Base-by-base conservation (phyloP, 2,329 filamentous ascomycete species). In the Penicillium sp. region DNA sequence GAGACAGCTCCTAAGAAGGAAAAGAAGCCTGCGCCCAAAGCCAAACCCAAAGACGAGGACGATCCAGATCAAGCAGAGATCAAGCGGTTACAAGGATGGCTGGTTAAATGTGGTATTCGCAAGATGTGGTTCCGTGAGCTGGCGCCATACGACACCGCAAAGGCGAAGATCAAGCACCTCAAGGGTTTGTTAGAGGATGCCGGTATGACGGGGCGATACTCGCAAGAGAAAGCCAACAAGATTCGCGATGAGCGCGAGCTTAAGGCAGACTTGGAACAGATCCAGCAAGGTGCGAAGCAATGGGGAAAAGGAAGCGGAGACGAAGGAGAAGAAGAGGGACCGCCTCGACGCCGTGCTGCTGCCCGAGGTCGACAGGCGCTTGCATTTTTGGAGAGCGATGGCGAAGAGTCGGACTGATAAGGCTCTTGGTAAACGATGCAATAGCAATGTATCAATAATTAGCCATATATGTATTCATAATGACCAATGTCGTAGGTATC, bases 51-150 rank as follows among this genome's bases (percentile, higher is more conserved):
- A 18, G 79, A 80, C 55, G 66, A 76, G n/a, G 67, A 79, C 8
- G 79, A 86, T 18, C 84, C 88, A 0, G 83, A 92, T 57, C 85
- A 90, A 56, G 86, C 84, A 3, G 89, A 96, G 71, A 89, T 97
- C 69, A 97, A 96, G 73, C 89, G 87, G 47, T 80, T 97, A 3
- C 93, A 97, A 75, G 84, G 86, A 8, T 91, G 93, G 73, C 82
- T 99, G 6, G 77, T 88, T 44, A 96, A 97, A 74, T 99, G 93
- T 67, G 93, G 93, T 27, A 85, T 97, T 53, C 88, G 91, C 51
- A 97, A 97, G 71, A 84, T 97, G 58, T 99, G 94, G 93, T 84
- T 83, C 48, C 86, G 88, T 60, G 91, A 97, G 73, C 81, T 99
- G 26, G 90, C 90, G 71, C 79, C 85, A 52, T 92, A 84, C 66